Conservation (phyloP, 2,329 filamentous ascomycete genomes). For the Alternaria incomplexa region DNA sequence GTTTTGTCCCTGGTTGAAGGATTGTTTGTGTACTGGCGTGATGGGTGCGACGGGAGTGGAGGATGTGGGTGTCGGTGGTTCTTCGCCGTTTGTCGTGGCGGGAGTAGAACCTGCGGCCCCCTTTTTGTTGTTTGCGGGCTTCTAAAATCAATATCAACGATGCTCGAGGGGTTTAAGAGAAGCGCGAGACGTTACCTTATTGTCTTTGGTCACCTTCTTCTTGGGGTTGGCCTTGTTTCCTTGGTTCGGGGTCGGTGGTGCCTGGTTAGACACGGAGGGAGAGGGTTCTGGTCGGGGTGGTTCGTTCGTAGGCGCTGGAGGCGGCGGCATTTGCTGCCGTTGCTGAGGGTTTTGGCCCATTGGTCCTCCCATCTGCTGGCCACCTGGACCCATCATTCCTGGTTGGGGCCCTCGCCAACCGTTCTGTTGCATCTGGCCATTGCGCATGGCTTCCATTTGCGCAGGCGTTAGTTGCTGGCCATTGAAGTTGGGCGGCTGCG, state of each 20-base stretch:
- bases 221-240: conserved; percentile 75
- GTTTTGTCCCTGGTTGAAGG: conserved; percentile 46
- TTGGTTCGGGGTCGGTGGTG: conserved; percentile 78
- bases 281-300: conserved; percentile 55
- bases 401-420: conserved; percentile 45
- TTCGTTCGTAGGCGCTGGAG: conserved; percentile 53
- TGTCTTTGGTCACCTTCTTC: conserved; percentile 73
- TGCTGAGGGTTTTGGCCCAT: conserved; percentile 73
- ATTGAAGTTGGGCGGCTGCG: conserved; percentile 63
- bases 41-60: conserved; percentile 57
- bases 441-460: conserved; percentile 57
- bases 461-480: conserved; percentile 66
- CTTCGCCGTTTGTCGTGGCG: conserved; percentile 51
- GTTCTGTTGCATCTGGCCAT: conserved; percentile 47
- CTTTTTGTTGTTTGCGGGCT: conserved; percentile 49
- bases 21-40: conserved; percentile 52
- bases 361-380: conserved; percentile 58
- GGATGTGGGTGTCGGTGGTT: conserved; percentile 56
- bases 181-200: conserved; percentile 66
- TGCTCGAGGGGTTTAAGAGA: conserved; percentile 24
- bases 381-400: conserved; percentile 63
- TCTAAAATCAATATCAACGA: conserved; percentile 48
- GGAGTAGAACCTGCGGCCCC: conserved; percentile 49
- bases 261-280: conserved; percentile 54
- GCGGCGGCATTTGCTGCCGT: conserved; percentile 62